Base-by-base conservation (phyloP, 352 stramenopile species). In the Plasmopara halstedii region DNA sequence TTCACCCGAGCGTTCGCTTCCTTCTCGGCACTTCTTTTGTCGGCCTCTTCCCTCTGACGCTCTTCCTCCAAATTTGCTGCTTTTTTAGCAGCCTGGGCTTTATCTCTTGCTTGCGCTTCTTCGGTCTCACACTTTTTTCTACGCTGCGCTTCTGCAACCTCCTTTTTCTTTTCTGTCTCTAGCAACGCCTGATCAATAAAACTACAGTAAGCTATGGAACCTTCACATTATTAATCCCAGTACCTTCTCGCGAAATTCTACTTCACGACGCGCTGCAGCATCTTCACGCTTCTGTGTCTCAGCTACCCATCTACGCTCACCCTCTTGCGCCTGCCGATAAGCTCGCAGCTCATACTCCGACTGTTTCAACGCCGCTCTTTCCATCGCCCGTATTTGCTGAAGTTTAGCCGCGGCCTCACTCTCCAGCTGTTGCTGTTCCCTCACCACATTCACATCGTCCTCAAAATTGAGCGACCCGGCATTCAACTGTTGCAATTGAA, bases 271-370 rank as follows among this genome's bases (percentile, higher is more conserved):
- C 9, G 39, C 34, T 4, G 53, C 59, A 15, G 51, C 56, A 9
- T 82, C 65, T 23, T 82, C 54, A 22, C 57, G 58, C 26, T 72
- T 42, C 0, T 42, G 59, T 37, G 52, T 31, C 29, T 75, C 56
- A 8, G 66, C 47, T 29, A 83, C 56, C 25, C 46, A 59, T 37
- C 48, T 53, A 9, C 42, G 35, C 31, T 67, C 50, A 0, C 51
- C 61, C 35, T 69, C 64, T n/a, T 51, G 46, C 9, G 55, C 62
- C 20, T 68, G 46, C 36, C 85, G 58, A 43, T 70, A 86, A 20
- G 59, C 61, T 6, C 44, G 36, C 33, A 88, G 54, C 44, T 75
- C 61, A 19, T 64, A 53, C 44, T 85, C 64, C n/a, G 82, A 59
- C 26, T 51, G 34, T 2, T 80, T 58, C 18, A 88, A 53, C 0